A percentile compares a stretch with the other conserved stretches of the same genome.
These are phyloP conservation scores for Lachancea waltii DNA, from an alignment of 805 yeast species.

Conservation along the genomic window DNA sequence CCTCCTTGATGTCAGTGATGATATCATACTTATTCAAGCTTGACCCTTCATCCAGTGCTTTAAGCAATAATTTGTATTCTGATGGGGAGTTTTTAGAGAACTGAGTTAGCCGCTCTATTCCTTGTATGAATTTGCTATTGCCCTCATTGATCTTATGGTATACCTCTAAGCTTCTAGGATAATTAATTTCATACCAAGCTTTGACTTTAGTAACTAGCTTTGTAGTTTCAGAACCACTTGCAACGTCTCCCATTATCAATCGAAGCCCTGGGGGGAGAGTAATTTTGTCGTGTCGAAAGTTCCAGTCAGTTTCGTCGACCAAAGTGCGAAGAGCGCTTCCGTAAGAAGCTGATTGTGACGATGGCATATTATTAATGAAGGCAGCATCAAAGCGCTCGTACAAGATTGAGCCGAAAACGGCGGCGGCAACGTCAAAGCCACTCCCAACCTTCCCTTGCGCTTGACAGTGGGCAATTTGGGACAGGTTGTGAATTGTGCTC, in stretches of 20 bases:
- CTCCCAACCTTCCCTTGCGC: constrained; percentile 96
- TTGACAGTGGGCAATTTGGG: constrained; percentile 85
- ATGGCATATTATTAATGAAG: constrained; percentile 37
- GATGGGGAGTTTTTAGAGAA: constrained; percentile 30
- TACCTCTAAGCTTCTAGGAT: constrained; percentile 43
- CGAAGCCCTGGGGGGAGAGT: constrained; percentile 62
- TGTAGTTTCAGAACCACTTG: constrained; percentile 92
- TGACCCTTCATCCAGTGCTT: constrained; percentile 13
- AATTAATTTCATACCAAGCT: constrained; percentile 55
- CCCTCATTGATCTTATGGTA: constrained; percentile 52
- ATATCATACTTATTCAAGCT: constrained; percentile 15
- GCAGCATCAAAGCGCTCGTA: constrained; percentile 70
- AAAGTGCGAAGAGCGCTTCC: constrained; percentile 30
- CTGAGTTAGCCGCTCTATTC: constrained; percentile 38
- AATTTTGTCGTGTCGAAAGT: constrained; percentile 46
- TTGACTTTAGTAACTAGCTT: constrained; percentile 73
- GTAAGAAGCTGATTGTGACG: constrained; percentile 24
- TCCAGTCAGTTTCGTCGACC: constrained; percentile 52
- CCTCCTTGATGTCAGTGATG: constrained; percentile 32
- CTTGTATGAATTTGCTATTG: constrained; percentile 50
- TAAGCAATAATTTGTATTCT: constrained; percentile 32
- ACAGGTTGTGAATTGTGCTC: constrained; percentile 62
- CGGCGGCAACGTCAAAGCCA: constrained; percentile 96
- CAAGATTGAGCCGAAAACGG: constrained; percentile 81
- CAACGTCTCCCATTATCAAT: constrained; percentile 87